phyloP scores from a whole-genome alignment of 2,329 filamentous ascomycete genomes.

The Grosmannia serpens region DNA sequence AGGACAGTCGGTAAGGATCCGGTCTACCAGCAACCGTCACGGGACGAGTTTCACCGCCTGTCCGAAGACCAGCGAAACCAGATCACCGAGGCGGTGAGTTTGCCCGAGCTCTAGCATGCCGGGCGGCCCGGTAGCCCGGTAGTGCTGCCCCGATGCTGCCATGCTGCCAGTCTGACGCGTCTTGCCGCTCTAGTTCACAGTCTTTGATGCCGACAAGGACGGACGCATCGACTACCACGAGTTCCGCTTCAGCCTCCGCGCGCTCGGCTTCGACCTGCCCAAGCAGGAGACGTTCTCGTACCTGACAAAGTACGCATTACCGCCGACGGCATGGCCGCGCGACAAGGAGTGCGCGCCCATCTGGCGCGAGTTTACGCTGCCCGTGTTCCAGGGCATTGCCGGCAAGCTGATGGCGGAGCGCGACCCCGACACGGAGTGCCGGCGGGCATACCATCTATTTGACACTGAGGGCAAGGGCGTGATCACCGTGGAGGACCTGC shows the following conservation, averaged over 20 bases:
- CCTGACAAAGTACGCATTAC: conserved; percentile 68
- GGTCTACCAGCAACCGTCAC: conserved; percentile 18
- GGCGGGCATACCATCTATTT: conserved; percentile 85
- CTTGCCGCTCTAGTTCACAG: conserved; percentile 55
- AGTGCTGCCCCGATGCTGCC: not conserved
- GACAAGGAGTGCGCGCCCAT: conserved; percentile 44
- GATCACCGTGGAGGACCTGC: conserved; percentile 79
- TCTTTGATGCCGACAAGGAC: conserved; percentile 97
- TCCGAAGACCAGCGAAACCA: conserved; percentile 86
- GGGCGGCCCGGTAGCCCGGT: not conserved
- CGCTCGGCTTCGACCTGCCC: conserved; percentile 82
- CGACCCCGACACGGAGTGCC: conserved; percentile 83
- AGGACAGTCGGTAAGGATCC: conserved; percentile 12
- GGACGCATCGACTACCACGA: conserved; percentile 94
- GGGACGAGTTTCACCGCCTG: conserved; percentile 33
- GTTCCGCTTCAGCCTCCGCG: conserved; percentile 91
- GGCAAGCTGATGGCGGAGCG: conserved; percentile 69
- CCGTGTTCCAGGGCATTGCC: conserved; percentile 63
- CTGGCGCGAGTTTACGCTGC: conserved; percentile 61
- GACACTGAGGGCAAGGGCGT: conserved; percentile 86
- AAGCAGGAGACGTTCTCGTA: conserved; percentile 76
- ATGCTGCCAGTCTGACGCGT: not conserved
- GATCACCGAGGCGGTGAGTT: conserved; percentile 72
- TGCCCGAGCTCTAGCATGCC: not conserved
- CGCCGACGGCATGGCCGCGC: conserved; percentile 48